Evolutionary conservation across 176 grass and related monocot species (phyloP), one percentile per base, ranked within the genome.

Genomic region (Carex myosuroides): DNA sequence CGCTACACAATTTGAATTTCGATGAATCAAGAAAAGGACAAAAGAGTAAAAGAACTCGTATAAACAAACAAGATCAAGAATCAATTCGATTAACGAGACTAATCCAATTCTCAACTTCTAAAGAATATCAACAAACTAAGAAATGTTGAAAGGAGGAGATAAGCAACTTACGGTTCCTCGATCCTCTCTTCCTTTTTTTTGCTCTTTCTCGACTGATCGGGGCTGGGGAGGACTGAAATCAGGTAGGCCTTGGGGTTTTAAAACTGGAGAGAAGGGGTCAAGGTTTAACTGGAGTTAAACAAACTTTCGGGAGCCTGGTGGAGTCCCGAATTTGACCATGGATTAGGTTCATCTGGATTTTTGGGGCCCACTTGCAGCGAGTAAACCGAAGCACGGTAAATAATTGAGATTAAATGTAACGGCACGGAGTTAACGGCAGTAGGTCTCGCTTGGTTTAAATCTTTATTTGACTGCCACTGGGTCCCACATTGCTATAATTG

Each of bases 261-360:
- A 81, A 60, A 81, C 21, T 57, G 74, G 74, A 79, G 50, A 62
- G 7, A 46, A 4, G 32, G 30, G 22, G 29, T 81, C 17, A n/a
- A 7, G 52, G 30, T 62, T 80, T 81, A 44, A 81, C 54, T 62
- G 78, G 13, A 62, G 78, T 60, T 81, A 80, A 80, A 18, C 3
- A 58, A 61, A 80, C 18, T 57, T 41, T 24, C 5, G 48, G 8
- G 0, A 10, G 14, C 1, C 33, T 13, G 26, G 14, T 39, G 11
- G 4, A 4, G 24, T 39, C 1, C 33, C 6, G 3, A n/a, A 44
- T 18, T 7, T 11, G 35, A 44, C 33, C 44, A 44, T 44, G 44
- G 41, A 44, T 12, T 50, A 50, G 46, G 50, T 77, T 7, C 44
- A 5, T 79, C 50, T 56, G 5, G 24, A 13, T 4, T 1, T 33